These are phyloP conservation scores for Petrea volubilis DNA, from an alignment of 257 asterid species.

Conservation along the genomic window DNA sequence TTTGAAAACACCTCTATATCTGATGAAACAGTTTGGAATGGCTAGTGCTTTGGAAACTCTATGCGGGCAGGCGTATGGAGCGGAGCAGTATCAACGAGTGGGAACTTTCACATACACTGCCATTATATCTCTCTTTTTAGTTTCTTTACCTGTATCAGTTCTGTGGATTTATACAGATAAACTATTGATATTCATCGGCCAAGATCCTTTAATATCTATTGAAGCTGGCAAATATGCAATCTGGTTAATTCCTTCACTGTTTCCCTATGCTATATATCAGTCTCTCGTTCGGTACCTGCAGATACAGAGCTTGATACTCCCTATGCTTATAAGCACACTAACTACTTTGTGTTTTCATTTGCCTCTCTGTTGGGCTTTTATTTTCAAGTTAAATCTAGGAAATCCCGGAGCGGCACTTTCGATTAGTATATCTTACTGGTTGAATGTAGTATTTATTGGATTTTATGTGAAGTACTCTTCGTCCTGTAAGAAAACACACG, in stretches of 20 bases:
- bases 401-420: constrained; percentile 31
- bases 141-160: constrained; percentile 24
- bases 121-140: constrained; percentile 13
- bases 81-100: not conserved
- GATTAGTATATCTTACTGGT: constrained; percentile 27
- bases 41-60: not conserved
- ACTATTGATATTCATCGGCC: constrained; percentile 23
- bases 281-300: constrained; percentile 25
- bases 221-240: constrained; percentile 27
- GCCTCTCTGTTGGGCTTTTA: constrained; percentile 28
- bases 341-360: constrained; percentile 20
- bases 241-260: constrained; percentile 27
- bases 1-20: not conserved
- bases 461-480: constrained; percentile 24
- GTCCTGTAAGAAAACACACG: constrained; percentile 1
- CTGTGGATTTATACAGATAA: constrained; percentile 28
- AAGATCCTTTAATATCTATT: constrained; percentile 21
- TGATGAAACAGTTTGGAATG: not conserved
- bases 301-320: constrained; percentile 30
- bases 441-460: constrained; percentile 25
- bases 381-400: constrained; percentile 25
- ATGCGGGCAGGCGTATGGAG: not conserved
- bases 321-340: constrained; percentile 23
- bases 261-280: constrained; percentile 28
- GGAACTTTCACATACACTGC: constrained; percentile 28